Conservation (phyloP, 768 basidiomycete species). For the Suillus occidentalis region DNA sequence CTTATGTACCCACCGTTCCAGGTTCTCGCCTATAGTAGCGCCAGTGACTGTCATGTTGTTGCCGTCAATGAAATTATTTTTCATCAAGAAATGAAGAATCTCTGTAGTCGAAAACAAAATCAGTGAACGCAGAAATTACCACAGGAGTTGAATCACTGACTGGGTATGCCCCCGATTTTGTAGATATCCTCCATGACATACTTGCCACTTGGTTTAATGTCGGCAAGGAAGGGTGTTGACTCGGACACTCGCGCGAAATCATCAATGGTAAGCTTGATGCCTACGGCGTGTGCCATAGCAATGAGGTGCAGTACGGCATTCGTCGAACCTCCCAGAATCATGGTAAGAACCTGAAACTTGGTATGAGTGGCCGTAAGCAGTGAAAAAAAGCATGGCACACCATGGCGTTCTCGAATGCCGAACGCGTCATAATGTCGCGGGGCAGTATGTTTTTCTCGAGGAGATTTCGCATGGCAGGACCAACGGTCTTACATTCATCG, state of each 20-base stretch:
- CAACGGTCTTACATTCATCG: constrained; percentile 79
- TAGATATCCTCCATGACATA: constrained; percentile 99
- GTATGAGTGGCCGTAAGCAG: background rate
- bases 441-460: constrained; percentile 91
- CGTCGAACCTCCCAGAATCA: constrained; percentile 97
- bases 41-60: constrained; percentile 91
- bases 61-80: constrained; percentile 88
- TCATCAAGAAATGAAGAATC: constrained; percentile 81
- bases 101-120: constrained; percentile 42
- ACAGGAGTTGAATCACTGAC: constrained; percentile 45
- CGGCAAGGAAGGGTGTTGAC: constrained; percentile 89
- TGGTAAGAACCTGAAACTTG: constrained; percentile 74
- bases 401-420: constrained; percentile 98
- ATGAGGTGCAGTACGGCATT: constrained; percentile 97
- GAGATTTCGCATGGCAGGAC: constrained; percentile 81
- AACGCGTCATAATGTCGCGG: constrained; percentile 93
- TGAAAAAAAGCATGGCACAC: constrained; percentile 40
- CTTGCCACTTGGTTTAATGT: constrained; percentile 96
- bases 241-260: constrained; percentile 96
- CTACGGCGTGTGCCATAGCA: constrained; percentile 95
- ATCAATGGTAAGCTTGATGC: constrained; percentile 82
- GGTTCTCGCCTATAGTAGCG: constrained; percentile 85
- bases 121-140: background rate
- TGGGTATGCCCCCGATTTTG: constrained; percentile 94
- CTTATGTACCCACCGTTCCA: constrained; percentile 84